Conservation (phyloP, 2,329 filamentous ascomycete species). For the Cytospora leucostoma region DNA sequence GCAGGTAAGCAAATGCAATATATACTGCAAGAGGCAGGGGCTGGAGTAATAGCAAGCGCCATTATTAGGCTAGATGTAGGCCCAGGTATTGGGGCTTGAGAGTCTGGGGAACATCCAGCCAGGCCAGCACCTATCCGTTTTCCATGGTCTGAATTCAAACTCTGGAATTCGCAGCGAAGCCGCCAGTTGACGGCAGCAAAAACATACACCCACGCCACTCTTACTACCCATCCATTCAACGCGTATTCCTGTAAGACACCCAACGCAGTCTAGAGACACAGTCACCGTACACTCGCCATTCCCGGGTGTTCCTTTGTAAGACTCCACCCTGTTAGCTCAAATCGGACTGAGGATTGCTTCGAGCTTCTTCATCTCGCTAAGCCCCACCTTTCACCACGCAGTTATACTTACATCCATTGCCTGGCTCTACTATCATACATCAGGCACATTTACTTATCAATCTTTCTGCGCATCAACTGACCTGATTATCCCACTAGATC, state of each 20-base stretch:
- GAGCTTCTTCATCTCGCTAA: neutral
- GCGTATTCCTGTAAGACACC: slow-evolving; percentile 12
- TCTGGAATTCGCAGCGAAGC: too few species aligned
- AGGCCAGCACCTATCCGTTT: too few species aligned
- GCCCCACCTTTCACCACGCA: too few species aligned
- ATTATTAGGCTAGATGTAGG: neutral
- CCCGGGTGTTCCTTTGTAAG: neutral
- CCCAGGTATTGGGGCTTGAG: neutral
- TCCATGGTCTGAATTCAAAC: too few species aligned
- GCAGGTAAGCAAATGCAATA: neutral
- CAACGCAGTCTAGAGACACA: slow-evolving; percentile 11
- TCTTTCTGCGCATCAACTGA: too few species aligned
- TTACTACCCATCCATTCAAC: neutral
- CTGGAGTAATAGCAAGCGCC: neutral
- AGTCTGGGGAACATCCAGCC: neutral
- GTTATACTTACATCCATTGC: too few species aligned
- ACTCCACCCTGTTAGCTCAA: neutral
- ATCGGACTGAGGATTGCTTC: neutral
- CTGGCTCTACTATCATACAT: too few species aligned
- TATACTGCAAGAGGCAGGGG: too few species aligned
- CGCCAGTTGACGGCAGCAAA: neutral
- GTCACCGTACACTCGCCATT: neutral
- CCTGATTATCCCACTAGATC: too few species aligned
- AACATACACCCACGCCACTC: neutral
- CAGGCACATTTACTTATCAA: too few species aligned